Evolutionary conservation across 208 protist genomes (phyloP).

Genomic region (Crithidia brevicula): DNA sequence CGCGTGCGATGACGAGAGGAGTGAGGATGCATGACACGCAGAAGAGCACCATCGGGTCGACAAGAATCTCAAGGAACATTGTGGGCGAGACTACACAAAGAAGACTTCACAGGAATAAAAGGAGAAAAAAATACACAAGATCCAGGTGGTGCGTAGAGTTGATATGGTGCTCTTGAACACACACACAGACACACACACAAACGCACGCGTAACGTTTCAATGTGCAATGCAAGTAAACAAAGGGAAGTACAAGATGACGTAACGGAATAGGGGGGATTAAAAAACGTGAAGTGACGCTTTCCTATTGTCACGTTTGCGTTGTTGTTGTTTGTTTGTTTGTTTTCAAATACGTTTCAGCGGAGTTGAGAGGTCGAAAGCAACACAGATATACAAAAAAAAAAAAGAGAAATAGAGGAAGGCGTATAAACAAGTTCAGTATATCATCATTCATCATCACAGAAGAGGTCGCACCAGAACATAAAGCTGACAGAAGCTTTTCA

Average conservation of each 20-base stretch:
- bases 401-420: neutral
- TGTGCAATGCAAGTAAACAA: no score
- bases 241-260: no score
- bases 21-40: constrained; percentile 55
- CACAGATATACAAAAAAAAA: neutral
- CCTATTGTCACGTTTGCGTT: neutral
- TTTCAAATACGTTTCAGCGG: no score
- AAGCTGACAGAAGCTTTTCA: no score
- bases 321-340: no score
- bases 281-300: no score
- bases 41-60: constrained; percentile 76
- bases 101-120: constrained; percentile 3
- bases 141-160: neutral
- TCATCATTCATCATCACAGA: no score
- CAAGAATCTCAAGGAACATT: constrained; percentile 51
- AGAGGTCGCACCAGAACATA: no score
- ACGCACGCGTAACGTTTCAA: neutral
- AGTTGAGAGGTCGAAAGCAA: neutral
- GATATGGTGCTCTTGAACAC: neutral
- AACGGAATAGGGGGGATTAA: no score
- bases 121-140: neutral
- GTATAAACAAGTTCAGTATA: no score
- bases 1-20: constrained; percentile 41
- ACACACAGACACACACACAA: no score
- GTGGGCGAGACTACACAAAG: neutral